Evolutionary conservation across 2,329 filamentous ascomycete species (phyloP).

Genomic region (Mycocentrospora acerina): DNA sequence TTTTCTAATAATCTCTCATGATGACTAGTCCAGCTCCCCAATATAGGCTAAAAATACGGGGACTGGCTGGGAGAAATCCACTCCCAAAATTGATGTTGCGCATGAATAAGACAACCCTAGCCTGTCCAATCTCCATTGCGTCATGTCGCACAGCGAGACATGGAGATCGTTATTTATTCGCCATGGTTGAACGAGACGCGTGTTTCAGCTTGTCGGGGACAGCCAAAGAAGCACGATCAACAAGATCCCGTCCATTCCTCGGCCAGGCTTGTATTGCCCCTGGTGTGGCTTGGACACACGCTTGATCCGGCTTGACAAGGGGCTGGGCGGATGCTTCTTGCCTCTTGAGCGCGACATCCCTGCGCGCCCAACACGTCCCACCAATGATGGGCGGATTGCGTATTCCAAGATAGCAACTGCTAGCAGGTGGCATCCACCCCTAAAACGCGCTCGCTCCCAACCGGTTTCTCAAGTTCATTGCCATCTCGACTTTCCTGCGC

Average conservation of each 20-base stretch:
- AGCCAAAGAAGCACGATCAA: conserved; percentile 13
- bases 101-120: neutral
- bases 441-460: conserved; percentile 10
- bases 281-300: conserved; percentile 9
- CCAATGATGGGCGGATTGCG: neutral
- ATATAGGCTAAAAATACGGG: too few relatives aligned
- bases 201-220: conserved; percentile 19
- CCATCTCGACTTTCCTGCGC: conserved; percentile 1
- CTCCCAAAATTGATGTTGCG: neutral
- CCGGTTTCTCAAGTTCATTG: conserved; percentile 11
- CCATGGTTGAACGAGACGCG: conserved; percentile 10
- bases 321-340: conserved; percentile 11
- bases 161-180: conserved; percentile 12
- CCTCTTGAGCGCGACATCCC: conserved; percentile 10
- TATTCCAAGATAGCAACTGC: conserved; percentile 12
- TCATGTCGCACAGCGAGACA: neutral
- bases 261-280: conserved; percentile 12
- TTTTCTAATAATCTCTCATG: too few relatives aligned
- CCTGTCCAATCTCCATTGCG: too few relatives aligned
- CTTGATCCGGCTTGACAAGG: conserved; percentile 13
- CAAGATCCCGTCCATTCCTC: conserved; percentile 12
- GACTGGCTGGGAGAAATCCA: neutral
- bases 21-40: too few relatives aligned
- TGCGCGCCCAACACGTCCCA: too few relatives aligned
- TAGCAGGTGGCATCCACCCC: conserved; percentile 3